Evolutionary conservation across 1,284 basidiomycete genomes (phyloP).

Genomic region (Hypsizygus ulmarius): DNA sequence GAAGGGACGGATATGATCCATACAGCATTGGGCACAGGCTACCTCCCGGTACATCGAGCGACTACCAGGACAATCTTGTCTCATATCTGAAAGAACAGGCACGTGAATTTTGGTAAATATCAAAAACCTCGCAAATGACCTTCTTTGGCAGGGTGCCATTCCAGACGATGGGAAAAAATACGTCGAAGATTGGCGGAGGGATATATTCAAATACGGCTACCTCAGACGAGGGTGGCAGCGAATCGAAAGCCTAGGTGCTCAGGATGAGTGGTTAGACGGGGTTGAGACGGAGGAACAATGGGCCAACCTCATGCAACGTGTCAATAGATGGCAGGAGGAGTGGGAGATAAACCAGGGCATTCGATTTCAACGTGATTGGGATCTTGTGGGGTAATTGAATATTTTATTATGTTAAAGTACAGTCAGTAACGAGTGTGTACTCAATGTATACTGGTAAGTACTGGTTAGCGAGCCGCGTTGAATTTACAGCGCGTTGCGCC

Average conservation of each 20-base stretch:
- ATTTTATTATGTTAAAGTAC: slow-evolving; percentile 11
- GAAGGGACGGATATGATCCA: slow-evolving; percentile 43
- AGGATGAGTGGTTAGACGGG: slow-evolving; percentile 42
- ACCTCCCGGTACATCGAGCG: slow-evolving; percentile 37
- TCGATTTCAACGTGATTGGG: slow-evolving; percentile 6
- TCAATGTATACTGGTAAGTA: no score
- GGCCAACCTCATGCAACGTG: slow-evolving; percentile 42
- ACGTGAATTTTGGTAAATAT: background rate
- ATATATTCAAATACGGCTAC: slow-evolving; percentile 31
- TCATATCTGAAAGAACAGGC: slow-evolving; percentile 40
- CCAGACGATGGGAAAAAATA: slow-evolving; percentile 42
- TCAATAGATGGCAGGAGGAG: slow-evolving; percentile 45
- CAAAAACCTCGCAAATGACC: background rate
- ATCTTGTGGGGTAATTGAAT: slow-evolving; percentile 10
- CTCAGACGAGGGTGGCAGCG: slow-evolving; percentile 45
- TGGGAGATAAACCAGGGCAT: slow-evolving; percentile 36
- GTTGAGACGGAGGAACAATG: slow-evolving; percentile 32
- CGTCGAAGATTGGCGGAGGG: slow-evolving; percentile 49
- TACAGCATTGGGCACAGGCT: slow-evolving; percentile 49
- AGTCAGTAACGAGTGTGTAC: no score
- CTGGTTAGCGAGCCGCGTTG: slow-evolving; percentile 12
- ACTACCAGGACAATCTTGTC: slow-evolving; percentile 49
- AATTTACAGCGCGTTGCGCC: background rate
- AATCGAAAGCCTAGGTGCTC: slow-evolving; percentile 39
- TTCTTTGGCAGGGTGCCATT: slow-evolving; percentile 31